Conservation (phyloP, 2,329 filamentous ascomycete species). For the Neonectria magnoliae region DNA sequence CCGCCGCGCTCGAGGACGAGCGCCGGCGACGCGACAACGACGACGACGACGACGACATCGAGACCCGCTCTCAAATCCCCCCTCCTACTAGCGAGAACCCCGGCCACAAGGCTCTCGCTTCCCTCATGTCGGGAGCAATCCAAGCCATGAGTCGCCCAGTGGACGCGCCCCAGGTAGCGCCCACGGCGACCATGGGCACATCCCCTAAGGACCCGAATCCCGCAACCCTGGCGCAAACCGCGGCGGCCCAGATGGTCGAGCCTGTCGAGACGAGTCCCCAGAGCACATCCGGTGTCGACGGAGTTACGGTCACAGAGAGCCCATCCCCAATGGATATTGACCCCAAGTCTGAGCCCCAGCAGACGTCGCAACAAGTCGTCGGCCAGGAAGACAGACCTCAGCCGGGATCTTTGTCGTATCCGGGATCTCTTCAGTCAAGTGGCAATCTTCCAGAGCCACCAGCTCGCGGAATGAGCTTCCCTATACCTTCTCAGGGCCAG, state of each 20-base stretch:
- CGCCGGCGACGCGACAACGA: constrained; percentile 56
- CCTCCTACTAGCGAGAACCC: constrained; percentile 63
- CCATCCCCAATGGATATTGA: constrained; percentile 67
- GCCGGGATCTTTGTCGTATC: constrained; percentile 65
- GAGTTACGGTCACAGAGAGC: constrained; percentile 59
- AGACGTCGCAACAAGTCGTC: constrained; percentile 52
- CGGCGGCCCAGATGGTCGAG: constrained; percentile 50
- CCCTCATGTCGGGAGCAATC: constrained; percentile 63
- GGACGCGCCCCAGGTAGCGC: constrained; percentile 59
- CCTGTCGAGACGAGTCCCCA: constrained; percentile 55
- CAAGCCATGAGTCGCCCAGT: constrained; percentile 65
- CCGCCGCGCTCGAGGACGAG: constrained; percentile 65
- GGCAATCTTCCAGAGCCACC: constrained; percentile 56
- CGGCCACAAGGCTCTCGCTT: constrained; percentile 62
- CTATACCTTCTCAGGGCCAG: constrained; percentile 58
- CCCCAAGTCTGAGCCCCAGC: constrained; percentile 50
- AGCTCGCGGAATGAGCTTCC: constrained; percentile 65
- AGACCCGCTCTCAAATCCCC: constrained; percentile 51
- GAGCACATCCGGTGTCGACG: constrained; percentile 55
- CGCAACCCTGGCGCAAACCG: constrained; percentile 47
- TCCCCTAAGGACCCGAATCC: constrained; percentile 50
- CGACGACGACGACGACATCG: constrained; percentile 46
- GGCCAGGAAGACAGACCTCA: constrained; percentile 62
- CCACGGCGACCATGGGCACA: constrained; percentile 56
- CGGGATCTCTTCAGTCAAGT: constrained; percentile 59